Evolutionary conservation across 176 grass and related monocot species (phyloP).

Genomic region (Areca catechu): DNA sequence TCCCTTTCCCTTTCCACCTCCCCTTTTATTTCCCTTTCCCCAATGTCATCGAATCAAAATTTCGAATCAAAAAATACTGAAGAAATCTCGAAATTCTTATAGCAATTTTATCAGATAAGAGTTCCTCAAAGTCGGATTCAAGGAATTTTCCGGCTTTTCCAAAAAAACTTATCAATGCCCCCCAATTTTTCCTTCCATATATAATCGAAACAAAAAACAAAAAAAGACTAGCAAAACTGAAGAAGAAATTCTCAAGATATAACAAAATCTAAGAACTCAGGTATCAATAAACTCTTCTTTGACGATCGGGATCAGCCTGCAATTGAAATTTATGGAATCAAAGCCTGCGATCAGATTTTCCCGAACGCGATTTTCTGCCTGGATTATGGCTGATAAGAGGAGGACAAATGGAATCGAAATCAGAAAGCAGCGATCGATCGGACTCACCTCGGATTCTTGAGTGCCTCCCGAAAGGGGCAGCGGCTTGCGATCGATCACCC

Average conservation of each 20-base stretch:
- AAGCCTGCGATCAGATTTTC: constrained; percentile 2
- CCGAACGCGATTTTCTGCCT: background rate
- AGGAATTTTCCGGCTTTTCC: too few species aligned
- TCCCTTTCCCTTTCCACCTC: background rate
- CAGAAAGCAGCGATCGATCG: background rate
- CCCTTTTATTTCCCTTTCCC: too few species aligned
- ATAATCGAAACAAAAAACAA: background rate
- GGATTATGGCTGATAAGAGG: background rate
- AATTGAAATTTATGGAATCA: background rate
- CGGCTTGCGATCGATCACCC: background rate
- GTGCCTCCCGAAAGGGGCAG: constrained; percentile 1
- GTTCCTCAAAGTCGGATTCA: too few species aligned
- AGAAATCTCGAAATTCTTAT: too few species aligned
- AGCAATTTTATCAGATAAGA: too few species aligned
- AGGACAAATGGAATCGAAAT: background rate
- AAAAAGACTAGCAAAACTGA: background rate
- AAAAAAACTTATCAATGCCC: too few species aligned
- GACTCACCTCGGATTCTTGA: background rate
- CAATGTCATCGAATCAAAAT: too few species aligned
- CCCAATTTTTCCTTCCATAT: too few species aligned
- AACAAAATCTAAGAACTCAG: background rate
- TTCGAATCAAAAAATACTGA: too few species aligned
- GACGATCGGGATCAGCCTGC: constrained; percentile 11
- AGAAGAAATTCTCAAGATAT: background rate
- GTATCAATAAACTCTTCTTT: background rate